These are phyloP conservation scores for Monosporascus sp. DNA, from an alignment of 2,329 filamentous ascomycete species.

Conservation along the genomic window DNA sequence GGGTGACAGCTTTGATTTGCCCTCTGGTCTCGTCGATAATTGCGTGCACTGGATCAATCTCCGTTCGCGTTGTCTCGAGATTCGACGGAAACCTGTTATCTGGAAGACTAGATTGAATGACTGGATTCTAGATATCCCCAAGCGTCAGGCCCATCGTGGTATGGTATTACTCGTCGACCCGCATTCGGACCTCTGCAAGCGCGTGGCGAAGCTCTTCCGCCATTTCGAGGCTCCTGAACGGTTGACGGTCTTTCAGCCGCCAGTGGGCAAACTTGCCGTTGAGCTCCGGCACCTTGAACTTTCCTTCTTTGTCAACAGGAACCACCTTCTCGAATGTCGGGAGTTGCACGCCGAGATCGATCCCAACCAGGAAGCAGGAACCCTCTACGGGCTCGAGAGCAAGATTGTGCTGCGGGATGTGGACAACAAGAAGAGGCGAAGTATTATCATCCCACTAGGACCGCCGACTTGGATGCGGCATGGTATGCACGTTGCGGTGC, in stretches of 20 bases:
- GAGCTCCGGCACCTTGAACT: conserved; percentile 50
- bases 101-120: conserved; percentile 23
- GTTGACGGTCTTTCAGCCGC: conserved; percentile 44
- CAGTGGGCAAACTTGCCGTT: conserved; percentile 30
- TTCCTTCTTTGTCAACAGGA: conserved; percentile 43
- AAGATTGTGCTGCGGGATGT: conserved; percentile 51
- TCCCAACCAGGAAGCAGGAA: conserved; percentile 53
- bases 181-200: conserved; percentile 32
- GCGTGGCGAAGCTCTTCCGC: conserved; percentile 39
- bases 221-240: conserved; percentile 41
- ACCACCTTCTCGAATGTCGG: conserved; percentile 36
- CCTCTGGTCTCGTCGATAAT: conserved; percentile 40
- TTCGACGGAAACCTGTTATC: conserved; percentile 37
- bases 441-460: conserved; percentile 51
- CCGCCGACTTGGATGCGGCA: conserved; percentile 16
- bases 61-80: conserved; percentile 36
- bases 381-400: conserved; percentile 53
- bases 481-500: conserved; percentile 38
- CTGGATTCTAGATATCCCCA: conserved; percentile 31
- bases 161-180: conserved; percentile 42
- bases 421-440: conserved; percentile 36
- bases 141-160: conserved; percentile 12
- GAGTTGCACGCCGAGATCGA: conserved; percentile 51
- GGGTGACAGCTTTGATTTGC: conserved; percentile 40
- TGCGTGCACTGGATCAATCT: conserved; percentile 60